phyloP scores from a whole-genome alignment of 2,329 filamentous ascomycete species.

The Pseudocercospora cruenta region DNA sequence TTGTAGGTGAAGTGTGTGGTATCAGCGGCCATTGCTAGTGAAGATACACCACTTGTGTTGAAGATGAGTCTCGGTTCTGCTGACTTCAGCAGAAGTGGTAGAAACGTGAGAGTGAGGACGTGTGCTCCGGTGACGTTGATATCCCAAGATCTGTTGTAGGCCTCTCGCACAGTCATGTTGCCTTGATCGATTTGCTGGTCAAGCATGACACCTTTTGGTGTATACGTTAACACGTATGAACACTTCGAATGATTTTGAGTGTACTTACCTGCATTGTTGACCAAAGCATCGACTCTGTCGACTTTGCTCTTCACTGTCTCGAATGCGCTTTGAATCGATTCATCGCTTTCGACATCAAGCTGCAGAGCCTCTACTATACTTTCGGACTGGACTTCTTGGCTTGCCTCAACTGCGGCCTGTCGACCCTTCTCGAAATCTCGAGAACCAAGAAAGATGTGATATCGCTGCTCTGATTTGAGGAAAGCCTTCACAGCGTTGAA shows the following conservation, averaged over 20 bases:
- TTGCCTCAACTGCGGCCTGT: constrained; percentile 47
- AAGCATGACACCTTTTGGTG: constrained; percentile 10
- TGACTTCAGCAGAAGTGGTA: constrained; percentile 53
- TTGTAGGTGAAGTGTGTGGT: constrained; percentile 1
- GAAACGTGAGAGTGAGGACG: constrained; percentile 45
- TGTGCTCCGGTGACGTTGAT: constrained; percentile 51
- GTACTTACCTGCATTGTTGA: constrained; percentile 55
- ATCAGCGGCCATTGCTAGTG: not conserved
- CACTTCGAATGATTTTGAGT: too few species aligned
- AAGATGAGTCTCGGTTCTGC: constrained; percentile 54
- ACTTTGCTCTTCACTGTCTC: constrained; percentile 44
- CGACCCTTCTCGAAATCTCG: constrained; percentile 56
- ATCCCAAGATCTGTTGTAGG: constrained; percentile 39
- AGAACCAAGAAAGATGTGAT: constrained; percentile 59
- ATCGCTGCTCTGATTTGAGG: constrained; percentile 50
- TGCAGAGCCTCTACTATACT: constrained; percentile 52
- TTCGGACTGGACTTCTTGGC: constrained; percentile 43
- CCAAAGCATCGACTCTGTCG: constrained; percentile 45
- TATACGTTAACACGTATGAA: too few species aligned
- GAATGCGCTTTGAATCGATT: constrained; percentile 52
- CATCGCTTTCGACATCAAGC: constrained; percentile 57
- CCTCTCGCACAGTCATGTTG: constrained; percentile 34
- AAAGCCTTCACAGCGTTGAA: constrained; percentile 60
- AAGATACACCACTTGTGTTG: constrained; percentile 14
- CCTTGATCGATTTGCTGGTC: constrained; percentile 39